Percentiles rank a stretch among this genome's conserved stretches.
Conservation (phyloP, 164 flowering plant genomes). For the Magnolia changhungtana region DNA sequence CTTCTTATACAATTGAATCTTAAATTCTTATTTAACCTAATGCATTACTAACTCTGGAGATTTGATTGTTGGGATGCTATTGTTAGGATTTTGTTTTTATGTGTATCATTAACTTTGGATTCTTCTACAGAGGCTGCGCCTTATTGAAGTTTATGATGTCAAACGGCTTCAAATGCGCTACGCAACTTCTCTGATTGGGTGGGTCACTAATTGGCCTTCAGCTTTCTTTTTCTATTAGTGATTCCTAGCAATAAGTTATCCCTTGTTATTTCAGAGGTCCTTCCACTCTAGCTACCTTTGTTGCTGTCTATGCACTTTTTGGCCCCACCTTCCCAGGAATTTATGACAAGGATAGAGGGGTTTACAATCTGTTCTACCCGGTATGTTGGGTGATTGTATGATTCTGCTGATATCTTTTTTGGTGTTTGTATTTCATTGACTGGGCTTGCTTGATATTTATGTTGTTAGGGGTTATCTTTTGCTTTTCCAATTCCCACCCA, state of each 20-base stretch:
- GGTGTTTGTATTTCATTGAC: background rate
- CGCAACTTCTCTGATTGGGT: constrained; percentile 92
- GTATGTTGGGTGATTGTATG: constrained; percentile 34
- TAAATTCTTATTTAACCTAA: background rate
- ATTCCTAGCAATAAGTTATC: background rate
- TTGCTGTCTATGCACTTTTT: constrained; percentile 90
- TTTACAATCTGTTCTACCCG: constrained; percentile 85
- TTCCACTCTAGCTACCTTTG: constrained; percentile 87
- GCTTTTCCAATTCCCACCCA: constrained; percentile 93
- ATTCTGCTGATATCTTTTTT: background rate
- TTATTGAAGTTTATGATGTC: constrained; percentile 89
- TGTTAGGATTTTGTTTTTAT: too few species aligned
- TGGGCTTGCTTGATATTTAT: background rate
- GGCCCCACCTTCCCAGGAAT: constrained; percentile 97
- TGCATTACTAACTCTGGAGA: background rate
- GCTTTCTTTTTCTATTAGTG: background rate
- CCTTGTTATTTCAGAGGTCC: constrained; percentile 63
- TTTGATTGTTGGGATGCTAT: background rate
- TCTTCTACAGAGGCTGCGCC: constrained; percentile 69
- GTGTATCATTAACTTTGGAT: background rate
- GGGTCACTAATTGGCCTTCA: constrained; percentile 17
- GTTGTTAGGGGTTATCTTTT: constrained; percentile 77
- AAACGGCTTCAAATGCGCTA: constrained; percentile 96
- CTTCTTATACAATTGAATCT: too few species aligned
- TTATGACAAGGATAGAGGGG: constrained; percentile 87